A percentile compares a stretch with the other conserved stretches of the same genome.
phyloP scores from a whole-genome alignment of 2,329 filamentous ascomycete genomes.

The Colletotrichum noveboracense region DNA sequence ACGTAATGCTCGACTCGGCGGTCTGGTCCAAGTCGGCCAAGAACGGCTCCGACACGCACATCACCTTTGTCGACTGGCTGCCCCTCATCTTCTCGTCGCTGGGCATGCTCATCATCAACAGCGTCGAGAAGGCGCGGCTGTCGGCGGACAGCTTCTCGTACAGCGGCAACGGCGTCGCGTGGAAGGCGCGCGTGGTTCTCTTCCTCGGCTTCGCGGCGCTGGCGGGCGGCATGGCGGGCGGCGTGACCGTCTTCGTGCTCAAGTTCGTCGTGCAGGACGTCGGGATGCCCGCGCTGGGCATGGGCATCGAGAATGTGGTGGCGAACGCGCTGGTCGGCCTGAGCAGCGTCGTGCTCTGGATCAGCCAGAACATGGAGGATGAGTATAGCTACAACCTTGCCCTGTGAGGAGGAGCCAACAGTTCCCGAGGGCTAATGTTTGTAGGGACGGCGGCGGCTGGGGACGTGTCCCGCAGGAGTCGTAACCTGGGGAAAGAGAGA shows the following conservation, averaged over 20 bases:
- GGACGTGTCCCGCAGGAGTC: not conserved
- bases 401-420: constrained; percentile 63
- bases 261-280: constrained; percentile 66
- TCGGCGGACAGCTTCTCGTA: constrained; percentile 69
- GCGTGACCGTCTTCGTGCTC: constrained; percentile 71
- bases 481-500: not conserved
- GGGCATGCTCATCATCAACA: constrained; percentile 76
- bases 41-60: constrained; percentile 66
- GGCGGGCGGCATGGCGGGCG: constrained; percentile 72
- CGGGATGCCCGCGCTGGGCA: constrained; percentile 64
- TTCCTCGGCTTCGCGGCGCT: constrained; percentile 71
- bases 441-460: constrained; percentile 3
- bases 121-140: constrained; percentile 69
- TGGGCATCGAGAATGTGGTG: constrained; percentile 72
- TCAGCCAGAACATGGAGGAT: constrained; percentile 76
- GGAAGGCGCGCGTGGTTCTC: constrained; percentile 72
- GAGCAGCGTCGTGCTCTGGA: constrained; percentile 69
- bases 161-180: constrained; percentile 66
- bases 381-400: constrained; percentile 73
- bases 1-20: constrained; percentile 70
- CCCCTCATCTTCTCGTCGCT: constrained; percentile 70
- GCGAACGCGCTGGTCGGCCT: constrained; percentile 68
- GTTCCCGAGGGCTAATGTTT: not conserved
- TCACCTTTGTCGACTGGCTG: constrained; percentile 74
- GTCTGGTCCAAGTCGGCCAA: constrained; percentile 68